Evolutionary conservation across 805 yeast species (phyloP).

Genomic region (Cyberlindnera xylosilytica): DNA sequence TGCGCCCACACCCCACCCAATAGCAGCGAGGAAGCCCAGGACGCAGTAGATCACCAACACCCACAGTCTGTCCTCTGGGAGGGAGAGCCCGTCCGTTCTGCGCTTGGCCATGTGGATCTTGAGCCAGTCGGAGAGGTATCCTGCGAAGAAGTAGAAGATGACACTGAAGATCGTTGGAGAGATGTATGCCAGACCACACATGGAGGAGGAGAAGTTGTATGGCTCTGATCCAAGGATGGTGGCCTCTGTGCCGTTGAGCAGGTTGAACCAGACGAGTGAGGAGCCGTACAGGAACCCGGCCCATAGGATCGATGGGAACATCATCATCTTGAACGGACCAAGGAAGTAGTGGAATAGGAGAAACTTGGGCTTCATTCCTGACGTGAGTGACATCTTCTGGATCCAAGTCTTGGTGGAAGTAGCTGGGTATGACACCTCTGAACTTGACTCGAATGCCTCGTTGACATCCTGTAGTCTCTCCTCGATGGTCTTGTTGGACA

Average conservation of each 20-base stretch:
- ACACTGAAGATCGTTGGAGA: slow-evolving; percentile 50
- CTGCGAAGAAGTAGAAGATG: slow-evolving; percentile 43
- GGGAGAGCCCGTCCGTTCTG: slow-evolving; percentile 47
- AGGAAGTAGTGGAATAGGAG: slow-evolving; percentile 29
- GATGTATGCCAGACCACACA: slow-evolving; percentile 48
- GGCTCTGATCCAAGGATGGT: slow-evolving; percentile 43
- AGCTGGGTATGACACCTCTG: slow-evolving; percentile 17
- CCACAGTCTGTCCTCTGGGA: slow-evolving; percentile 62
- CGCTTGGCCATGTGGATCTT: slow-evolving; percentile 44
- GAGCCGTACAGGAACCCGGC: slow-evolving; percentile 54
- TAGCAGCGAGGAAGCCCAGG: slow-evolving; percentile 51
- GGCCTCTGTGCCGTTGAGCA: slow-evolving; percentile 48
- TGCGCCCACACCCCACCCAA: slow-evolving; percentile 66
- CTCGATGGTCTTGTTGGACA: slow-evolving; percentile 16
- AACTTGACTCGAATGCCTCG: slow-evolving; percentile 30
- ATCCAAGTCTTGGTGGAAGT: slow-evolving; percentile 35
- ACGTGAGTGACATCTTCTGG: slow-evolving; percentile 42
- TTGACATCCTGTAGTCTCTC: slow-evolving; percentile 20
- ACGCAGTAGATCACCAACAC: slow-evolving; percentile 43
- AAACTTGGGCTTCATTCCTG: slow-evolving; percentile 34
- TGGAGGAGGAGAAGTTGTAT: slow-evolving; percentile 46
- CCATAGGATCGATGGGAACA: slow-evolving; percentile 54
- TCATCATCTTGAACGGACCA: slow-evolving; percentile 40
- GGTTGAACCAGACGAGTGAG: slow-evolving; percentile 45
- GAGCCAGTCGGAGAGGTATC: slow-evolving; percentile 49